Percentiles rank a stretch among this genome's conserved stretches.
phyloP scores from a whole-genome alignment of 1,284 basidiomycete genomes.

The Serendipita sp. region DNA sequence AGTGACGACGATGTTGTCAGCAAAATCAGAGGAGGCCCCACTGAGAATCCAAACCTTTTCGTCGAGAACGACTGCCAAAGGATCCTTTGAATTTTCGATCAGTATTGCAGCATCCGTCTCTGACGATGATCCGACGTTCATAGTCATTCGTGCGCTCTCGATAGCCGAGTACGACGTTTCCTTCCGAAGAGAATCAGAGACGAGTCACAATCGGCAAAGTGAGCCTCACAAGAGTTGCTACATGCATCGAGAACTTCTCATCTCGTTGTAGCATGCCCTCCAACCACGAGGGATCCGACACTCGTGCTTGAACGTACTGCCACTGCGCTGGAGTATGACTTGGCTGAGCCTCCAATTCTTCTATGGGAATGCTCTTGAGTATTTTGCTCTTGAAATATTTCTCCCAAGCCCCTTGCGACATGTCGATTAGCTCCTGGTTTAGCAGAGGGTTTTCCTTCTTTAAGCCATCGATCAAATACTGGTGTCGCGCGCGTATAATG shows the following conservation, averaged over 20 bases:
- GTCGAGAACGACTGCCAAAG: constrained; percentile 63
- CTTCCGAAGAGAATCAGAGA: constrained; percentile 8
- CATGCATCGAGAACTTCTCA: constrained; percentile 85
- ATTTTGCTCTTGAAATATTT: constrained; percentile 48
- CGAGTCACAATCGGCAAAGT: not conserved
- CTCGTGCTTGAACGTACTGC: constrained; percentile 35
- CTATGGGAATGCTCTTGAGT: constrained; percentile 38
- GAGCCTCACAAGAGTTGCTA: constrained; percentile 51
- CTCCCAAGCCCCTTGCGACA: constrained; percentile 50
- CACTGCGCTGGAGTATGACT: constrained; percentile 39
- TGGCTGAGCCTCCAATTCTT: constrained; percentile 36
- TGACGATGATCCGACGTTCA: constrained; percentile 26
- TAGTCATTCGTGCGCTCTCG: constrained; percentile 25
- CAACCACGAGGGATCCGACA: constrained; percentile 36
- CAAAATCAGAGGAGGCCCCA: constrained; percentile 15
- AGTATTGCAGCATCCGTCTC: constrained; percentile 42
- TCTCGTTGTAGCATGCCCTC: constrained; percentile 57
- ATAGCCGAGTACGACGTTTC: constrained; percentile 34
- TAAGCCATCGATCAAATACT: constrained; percentile 61
- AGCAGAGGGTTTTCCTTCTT: constrained; percentile 25
- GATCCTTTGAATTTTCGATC: constrained; percentile 60
- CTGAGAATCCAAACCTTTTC: constrained; percentile 37
- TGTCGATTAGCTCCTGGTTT: constrained; percentile 41
- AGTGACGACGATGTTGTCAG: constrained; percentile 7
- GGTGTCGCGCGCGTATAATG: constrained; percentile 78